Percentiles rank a stretch among this genome's conserved stretches.
Conservation (phyloP, 192 early-diverging fungal species). For the Coemansia sp. region DNA sequence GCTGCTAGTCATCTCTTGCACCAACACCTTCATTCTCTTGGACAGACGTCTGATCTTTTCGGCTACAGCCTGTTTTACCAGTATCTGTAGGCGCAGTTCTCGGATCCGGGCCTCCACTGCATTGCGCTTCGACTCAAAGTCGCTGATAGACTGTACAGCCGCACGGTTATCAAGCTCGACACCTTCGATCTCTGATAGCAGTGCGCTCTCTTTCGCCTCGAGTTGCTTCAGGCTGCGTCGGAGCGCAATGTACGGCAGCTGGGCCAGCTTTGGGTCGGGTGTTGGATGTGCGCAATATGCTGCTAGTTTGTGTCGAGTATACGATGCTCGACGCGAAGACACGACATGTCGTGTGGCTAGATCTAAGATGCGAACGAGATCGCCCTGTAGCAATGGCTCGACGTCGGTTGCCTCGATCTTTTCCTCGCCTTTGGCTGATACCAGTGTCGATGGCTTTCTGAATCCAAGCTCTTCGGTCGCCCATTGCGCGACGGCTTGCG, state of each 20-base stretch:
- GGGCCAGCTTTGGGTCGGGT: neutral
- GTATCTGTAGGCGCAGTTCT: conserved; percentile 36
- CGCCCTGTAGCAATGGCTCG: conserved; percentile 49
- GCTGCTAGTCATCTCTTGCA: conserved; percentile 31
- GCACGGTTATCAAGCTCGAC: conserved; percentile 27
- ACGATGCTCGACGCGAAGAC: conserved; percentile 31
- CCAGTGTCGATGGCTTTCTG: conserved; percentile 40
- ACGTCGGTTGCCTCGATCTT: conserved; percentile 30
- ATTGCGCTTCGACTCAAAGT: conserved; percentile 21
- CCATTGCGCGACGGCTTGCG: conserved; percentile 41
- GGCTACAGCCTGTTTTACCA: conserved; percentile 42
- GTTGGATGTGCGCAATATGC: conserved; percentile 26
- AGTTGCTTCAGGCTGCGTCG: conserved; percentile 12
- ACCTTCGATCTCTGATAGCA: conserved; percentile 16
- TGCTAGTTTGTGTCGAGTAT: conserved; percentile 21
- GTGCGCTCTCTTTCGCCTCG: conserved; percentile 7
- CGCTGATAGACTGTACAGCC: conserved; percentile 29
- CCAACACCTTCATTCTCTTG: conserved; percentile 29
- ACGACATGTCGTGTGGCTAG: conserved; percentile 35
- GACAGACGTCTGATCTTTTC: conserved; percentile 32
- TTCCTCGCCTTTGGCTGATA: conserved; percentile 51
- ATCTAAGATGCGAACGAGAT: conserved; percentile 35
- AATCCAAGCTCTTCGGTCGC: conserved; percentile 54
- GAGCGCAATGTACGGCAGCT: conserved; percentile 20
- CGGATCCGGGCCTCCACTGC: conserved; percentile 27